A percentile compares a stretch with the other conserved stretches of the same genome.
Evolutionary conservation across 352 stramenopile species (phyloP).

Genomic region (Phytopythium vexans): DNA sequence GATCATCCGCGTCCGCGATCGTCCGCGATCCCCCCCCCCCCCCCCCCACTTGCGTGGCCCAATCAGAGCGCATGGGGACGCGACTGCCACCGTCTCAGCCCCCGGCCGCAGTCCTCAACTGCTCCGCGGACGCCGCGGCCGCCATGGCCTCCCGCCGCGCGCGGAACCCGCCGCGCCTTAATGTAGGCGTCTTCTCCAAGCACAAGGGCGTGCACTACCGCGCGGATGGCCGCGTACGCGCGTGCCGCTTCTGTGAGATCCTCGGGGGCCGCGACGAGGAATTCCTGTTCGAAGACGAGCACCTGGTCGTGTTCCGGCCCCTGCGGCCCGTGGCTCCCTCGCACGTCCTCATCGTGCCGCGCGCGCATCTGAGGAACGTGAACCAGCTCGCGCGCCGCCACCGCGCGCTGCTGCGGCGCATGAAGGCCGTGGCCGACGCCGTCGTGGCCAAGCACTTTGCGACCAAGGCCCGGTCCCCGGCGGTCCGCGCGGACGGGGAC

Average conservation of each 20-base stretch:
- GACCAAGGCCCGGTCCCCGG: too few relatives aligned
- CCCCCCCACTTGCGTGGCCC: too few relatives aligned
- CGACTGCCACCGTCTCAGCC: too few relatives aligned
- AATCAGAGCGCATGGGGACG: too few relatives aligned
- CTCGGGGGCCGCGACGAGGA: slow-evolving; percentile 45
- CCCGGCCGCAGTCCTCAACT: too few relatives aligned
- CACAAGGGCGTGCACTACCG: slow-evolving; percentile 74
- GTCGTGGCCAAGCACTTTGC: slow-evolving; percentile 27
- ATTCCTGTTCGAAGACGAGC: slow-evolving; percentile 78
- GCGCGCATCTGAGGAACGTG: slow-evolving; percentile 77
- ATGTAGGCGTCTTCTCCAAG: slow-evolving; percentile 46
- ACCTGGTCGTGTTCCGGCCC: slow-evolving; percentile 75
- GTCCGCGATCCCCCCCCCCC: too few relatives aligned
- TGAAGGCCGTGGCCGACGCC: slow-evolving; percentile 53
- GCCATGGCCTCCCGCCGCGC: slow-evolving; percentile 15
- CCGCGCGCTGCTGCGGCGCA: slow-evolving; percentile 49
- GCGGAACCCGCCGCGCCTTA: slow-evolving; percentile 19
- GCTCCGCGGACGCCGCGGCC: too few relatives aligned
- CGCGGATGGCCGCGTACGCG: slow-evolving; percentile 48
- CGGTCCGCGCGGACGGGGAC: neutral
- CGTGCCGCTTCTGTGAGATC: slow-evolving; percentile 85
- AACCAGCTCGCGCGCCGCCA: slow-evolving; percentile 54
- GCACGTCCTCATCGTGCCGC: slow-evolving; percentile 79
- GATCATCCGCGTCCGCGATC: too few relatives aligned
- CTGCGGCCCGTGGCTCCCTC: slow-evolving; percentile 62